Evolutionary conservation across 352 stramenopile species (phyloP).

Genomic region (Aphanomyces invadans): DNA sequence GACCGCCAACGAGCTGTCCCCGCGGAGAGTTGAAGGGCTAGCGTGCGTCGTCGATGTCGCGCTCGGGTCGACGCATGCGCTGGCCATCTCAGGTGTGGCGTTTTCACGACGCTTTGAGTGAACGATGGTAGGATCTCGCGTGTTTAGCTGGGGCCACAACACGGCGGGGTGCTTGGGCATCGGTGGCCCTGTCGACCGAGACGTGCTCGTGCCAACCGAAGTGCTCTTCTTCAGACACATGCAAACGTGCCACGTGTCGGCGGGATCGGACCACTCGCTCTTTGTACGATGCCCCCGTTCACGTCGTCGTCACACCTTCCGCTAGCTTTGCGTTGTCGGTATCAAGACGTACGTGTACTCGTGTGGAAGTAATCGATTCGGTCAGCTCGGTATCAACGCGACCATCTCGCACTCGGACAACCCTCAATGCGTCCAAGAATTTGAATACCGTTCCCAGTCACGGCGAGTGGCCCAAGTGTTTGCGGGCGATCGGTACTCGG

Average conservation of each 20-base stretch:
- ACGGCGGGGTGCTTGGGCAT: conserved; percentile 47
- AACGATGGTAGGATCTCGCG: neutral
- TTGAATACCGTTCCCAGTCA: conserved; percentile 29
- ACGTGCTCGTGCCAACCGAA: conserved; percentile 31
- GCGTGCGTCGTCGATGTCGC: conserved; percentile 34
- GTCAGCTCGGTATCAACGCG: conserved; percentile 50
- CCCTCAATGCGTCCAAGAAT: conserved; percentile 51
- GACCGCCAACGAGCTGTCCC: conserved; percentile 11
- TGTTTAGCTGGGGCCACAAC: conserved; percentile 43
- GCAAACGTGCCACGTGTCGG: conserved; percentile 34
- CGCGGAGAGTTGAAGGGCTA: conserved; percentile 31
- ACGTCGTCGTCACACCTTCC: too few species aligned
- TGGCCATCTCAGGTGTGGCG: conserved; percentile 33
- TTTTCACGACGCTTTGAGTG: neutral
- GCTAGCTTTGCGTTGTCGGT: conserved; percentile 34
- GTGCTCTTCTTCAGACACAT: conserved; percentile 57
- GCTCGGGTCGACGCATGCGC: conserved; percentile 41
- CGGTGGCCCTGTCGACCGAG: conserved; percentile 31
- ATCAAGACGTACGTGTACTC: conserved; percentile 49
- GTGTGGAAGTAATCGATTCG: conserved; percentile 58
- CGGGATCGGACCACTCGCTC: conserved; percentile 56
- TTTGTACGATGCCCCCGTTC: conserved; percentile 27
- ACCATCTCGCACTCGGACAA: conserved; percentile 38
- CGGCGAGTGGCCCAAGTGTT: conserved; percentile 37
- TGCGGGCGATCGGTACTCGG: conserved; percentile 47